Percentiles rank a stretch among this genome's conserved stretches.
These are phyloP conservation scores for Aspergillus mulundensis DNA, from an alignment of 495 filamentous ascomycete species.

Conservation along the genomic window DNA sequence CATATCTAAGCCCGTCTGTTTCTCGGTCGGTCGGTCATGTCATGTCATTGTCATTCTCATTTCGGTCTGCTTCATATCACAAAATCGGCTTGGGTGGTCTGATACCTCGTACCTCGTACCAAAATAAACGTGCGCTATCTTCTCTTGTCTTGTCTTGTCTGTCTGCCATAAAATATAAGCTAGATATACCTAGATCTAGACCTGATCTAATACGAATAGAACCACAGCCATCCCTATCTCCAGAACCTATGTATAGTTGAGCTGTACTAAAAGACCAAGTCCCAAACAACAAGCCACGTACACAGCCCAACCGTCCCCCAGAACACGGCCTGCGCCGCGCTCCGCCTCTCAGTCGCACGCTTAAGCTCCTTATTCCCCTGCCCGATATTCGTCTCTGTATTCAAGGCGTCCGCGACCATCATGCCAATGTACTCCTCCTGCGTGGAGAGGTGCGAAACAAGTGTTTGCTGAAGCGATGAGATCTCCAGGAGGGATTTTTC, in stretches of 20 bases:
- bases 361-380: slow-evolving; percentile 89
- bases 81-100: no score
- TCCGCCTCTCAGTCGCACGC: slow-evolving; percentile 71
- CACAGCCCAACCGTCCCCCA: slow-evolving; percentile 81
- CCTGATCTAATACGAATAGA: background rate
- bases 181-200: background rate
- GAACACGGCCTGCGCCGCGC: slow-evolving; percentile 85
- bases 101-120: background rate
- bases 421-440: slow-evolving; percentile 86
- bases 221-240: background rate
- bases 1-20: no score
- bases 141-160: background rate
- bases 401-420: slow-evolving; percentile 76
- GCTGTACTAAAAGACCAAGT: slow-evolving; percentile 67
- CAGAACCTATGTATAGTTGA: background rate
- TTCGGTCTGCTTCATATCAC: background rate
- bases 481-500: slow-evolving; percentile 92
- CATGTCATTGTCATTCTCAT: background rate
- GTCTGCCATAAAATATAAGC: background rate
- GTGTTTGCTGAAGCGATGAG: slow-evolving; percentile 81
- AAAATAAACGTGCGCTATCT: background rate
- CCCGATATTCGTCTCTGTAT: slow-evolving; percentile 79
- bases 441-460: slow-evolving; percentile 76
- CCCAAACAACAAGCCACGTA: slow-evolving; percentile 82
- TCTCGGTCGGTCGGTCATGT: no score